A percentile compares a stretch with the other conserved stretches of the same genome.
Evolutionary conservation across 176 grass and related monocot genomes (phyloP).

Genomic region (Panicum miliaceum): DNA sequence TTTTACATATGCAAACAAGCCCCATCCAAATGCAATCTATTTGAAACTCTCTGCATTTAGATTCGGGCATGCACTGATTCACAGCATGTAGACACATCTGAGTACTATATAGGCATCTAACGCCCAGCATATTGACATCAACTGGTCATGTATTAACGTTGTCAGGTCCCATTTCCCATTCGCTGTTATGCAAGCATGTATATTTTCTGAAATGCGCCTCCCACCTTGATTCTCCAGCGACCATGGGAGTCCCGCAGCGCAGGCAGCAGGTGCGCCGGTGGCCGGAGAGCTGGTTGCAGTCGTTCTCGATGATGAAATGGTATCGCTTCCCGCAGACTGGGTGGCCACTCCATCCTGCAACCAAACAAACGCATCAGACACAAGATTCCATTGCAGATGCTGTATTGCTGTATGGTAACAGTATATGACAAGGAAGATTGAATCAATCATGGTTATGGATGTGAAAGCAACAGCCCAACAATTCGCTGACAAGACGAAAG

Average conservation of each 20-base stretch:
- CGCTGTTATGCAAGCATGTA: background rate
- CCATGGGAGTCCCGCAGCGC: conserved; percentile 69
- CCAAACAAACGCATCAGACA: conserved; percentile 35
- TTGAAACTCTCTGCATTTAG: background rate
- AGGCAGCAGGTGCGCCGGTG: conserved; percentile 66
- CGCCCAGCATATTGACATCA: background rate
- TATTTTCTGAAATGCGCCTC: conserved; percentile 25
- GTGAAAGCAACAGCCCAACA: conserved; percentile 42
- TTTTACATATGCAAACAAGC: conserved; percentile 12
- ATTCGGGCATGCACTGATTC: background rate
- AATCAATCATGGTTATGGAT: background rate
- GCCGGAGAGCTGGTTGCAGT: conserved; percentile 55
- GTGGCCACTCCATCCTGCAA: conserved; percentile 93
- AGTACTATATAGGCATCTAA: background rate
- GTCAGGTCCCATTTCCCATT: background rate
- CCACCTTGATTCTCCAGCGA: conserved; percentile 82
- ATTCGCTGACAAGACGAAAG: background rate
- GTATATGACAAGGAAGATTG: background rate
- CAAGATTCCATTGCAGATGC: conserved; percentile 28
- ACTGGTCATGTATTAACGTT: background rate
- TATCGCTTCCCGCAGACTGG: conserved; percentile 94
- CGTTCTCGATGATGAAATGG: conserved; percentile 96
- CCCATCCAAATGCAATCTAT: background rate
- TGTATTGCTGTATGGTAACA: conserved; percentile 19
- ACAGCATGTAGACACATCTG: background rate